Percentiles rank a stretch among this genome's conserved stretches.
These are phyloP conservation scores for Ogataea nitratoaversa DNA, from an alignment of 805 yeast species.

Conservation along the genomic window DNA sequence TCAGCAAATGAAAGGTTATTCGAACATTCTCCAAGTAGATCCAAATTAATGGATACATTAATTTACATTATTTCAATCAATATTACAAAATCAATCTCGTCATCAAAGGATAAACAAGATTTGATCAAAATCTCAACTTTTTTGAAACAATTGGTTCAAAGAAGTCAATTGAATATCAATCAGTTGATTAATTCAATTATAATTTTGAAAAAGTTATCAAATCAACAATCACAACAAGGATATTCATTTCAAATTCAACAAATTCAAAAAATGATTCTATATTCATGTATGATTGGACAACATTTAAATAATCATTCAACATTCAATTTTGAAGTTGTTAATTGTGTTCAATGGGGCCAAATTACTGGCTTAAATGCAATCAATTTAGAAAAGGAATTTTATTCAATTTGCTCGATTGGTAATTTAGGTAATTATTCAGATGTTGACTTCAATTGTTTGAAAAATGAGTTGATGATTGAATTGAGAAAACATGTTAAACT, in stretches of 20 bases:
- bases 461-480: conserved; percentile 10
- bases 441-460: conserved; percentile 10
- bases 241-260: no score
- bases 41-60: conserved; percentile 1
- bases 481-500: conserved; percentile 19
- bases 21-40: not conserved
- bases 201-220: conserved; percentile 8
- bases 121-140: conserved; percentile 2
- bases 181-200: conserved; percentile 7
- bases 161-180: conserved; percentile 3
- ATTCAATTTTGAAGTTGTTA: not conserved
- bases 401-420: no score
- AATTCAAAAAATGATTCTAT: conserved; percentile 9
- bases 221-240: no score
- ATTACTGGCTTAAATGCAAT: conserved; percentile 15
- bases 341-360: conserved; percentile 11
- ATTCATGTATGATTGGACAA: conserved; percentile 10
- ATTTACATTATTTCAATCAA: conserved; percentile 1
- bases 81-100: conserved; percentile 1
- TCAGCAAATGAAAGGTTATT: not conserved
- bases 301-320: not conserved
- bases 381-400: conserved; percentile 3
- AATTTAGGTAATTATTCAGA: no score
- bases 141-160: conserved; percentile 1
- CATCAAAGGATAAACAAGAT: not conserved